These are phyloP conservation scores for Solanum piurae DNA, from an alignment of 257 asterid genomes.

Conservation along the genomic window DNA sequence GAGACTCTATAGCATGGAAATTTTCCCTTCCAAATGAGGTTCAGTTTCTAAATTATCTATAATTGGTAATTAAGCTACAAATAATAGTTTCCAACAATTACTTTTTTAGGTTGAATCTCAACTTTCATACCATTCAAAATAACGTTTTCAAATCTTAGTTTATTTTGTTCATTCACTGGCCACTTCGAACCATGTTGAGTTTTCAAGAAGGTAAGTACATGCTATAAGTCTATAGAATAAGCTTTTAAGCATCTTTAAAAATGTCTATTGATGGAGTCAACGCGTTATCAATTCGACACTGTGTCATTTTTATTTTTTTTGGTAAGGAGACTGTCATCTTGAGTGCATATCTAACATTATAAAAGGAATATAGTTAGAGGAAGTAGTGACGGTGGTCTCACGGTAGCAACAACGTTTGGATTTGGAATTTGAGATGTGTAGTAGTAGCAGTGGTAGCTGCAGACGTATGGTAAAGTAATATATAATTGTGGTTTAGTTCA, in stretches of 20 bases:
- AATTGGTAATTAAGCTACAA: neutral
- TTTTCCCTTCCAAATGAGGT: neutral
- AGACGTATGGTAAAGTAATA: no score
- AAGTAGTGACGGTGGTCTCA: no score
- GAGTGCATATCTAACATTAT: no score
- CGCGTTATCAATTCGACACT: no score
- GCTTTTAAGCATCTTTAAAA: neutral
- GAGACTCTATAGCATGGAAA: neutral
- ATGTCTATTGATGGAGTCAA: neutral
- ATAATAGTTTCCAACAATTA: neutral
- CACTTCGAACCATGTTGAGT: neutral
- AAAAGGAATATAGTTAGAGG: no score
- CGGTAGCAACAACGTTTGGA: no score
- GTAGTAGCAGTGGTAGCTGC: no score
- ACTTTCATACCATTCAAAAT: neutral
- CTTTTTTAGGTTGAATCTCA: neutral
- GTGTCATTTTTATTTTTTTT: no score
- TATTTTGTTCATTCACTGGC: neutral
- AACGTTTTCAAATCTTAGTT: neutral
- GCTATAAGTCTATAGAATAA: neutral
- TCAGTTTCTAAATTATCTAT: neutral
- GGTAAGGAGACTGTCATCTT: no score
- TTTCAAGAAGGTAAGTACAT: neutral
- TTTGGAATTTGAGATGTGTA: no score
- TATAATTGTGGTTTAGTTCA: no score